Percentiles rank a stretch among this genome's conserved stretches.
These are phyloP conservation scores for Pyrenophora teres DNA, from an alignment of 2,329 filamentous ascomycete genomes.

Conservation along the genomic window DNA sequence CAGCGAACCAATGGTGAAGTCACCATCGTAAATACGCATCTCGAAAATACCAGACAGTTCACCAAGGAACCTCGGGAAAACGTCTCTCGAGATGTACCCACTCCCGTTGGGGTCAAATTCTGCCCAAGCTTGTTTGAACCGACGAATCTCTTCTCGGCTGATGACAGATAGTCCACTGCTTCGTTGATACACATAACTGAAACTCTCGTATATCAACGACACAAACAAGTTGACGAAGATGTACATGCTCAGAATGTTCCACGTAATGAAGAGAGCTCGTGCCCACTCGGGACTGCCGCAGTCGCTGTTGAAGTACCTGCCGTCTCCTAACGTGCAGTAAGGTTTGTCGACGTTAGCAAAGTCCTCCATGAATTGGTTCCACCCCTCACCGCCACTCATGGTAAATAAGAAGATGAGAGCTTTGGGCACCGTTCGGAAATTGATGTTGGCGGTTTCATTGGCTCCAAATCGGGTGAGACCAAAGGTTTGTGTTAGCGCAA, in stretches of 20 bases:
- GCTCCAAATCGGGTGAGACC: constrained; percentile 86
- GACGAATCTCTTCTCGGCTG: constrained; percentile 88
- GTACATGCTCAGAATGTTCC: constrained; percentile 99
- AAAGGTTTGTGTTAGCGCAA: constrained; percentile 94
- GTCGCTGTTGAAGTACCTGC: constrained; percentile 81
- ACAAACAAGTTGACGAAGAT: constrained; percentile 99
- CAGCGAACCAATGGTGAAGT: constrained; percentile 84
- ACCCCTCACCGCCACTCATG: constrained; percentile 91
- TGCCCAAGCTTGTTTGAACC: constrained; percentile 98
- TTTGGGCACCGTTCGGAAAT: constrained; percentile 92
- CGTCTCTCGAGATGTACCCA: constrained; percentile 87
- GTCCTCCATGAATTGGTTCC: constrained; percentile 97
- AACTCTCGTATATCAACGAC: constrained; percentile 98
- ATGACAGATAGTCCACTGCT: constrained; percentile 91
- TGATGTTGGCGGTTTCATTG: constrained; percentile 76
- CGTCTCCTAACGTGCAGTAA: constrained; percentile 70
- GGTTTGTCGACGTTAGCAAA: constrained; percentile 80
- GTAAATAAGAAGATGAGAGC: constrained; percentile 91
- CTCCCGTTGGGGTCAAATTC: constrained; percentile 90
- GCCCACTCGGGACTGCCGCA: constrained; percentile 93
- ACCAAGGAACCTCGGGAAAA: constrained; percentile 84
- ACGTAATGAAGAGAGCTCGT: constrained; percentile 84
- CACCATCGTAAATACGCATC: constrained; percentile 93
- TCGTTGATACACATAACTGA: constrained; percentile 97
- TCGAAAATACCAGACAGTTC: constrained; percentile 94